A percentile compares a stretch with the other conserved stretches of the same genome.
phyloP scores from a whole-genome alignment of 2,329 filamentous ascomycete species.

The Fusarium nodosum region DNA sequence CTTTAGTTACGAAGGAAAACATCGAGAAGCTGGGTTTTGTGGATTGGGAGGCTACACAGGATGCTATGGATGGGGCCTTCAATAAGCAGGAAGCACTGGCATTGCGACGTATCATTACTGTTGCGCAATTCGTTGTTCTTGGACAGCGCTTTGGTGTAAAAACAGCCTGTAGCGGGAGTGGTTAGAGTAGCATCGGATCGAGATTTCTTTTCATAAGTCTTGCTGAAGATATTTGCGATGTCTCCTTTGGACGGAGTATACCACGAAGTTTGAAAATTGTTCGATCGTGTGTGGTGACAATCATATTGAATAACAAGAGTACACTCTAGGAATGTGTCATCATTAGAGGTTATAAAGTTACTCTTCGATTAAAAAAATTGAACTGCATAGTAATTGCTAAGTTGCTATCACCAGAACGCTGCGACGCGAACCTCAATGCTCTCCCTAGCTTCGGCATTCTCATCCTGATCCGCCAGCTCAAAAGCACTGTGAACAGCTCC shows the following conservation, averaged over 20 bases:
- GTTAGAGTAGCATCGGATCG: accelerated
- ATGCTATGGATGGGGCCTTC: background rate
- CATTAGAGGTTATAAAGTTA: background rate
- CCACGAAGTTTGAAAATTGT: too few relatives aligned
- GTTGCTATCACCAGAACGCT: background rate
- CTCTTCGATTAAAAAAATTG: too few relatives aligned
- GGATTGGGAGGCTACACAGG: conserved; percentile 6
- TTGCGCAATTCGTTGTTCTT: conserved; percentile 11
- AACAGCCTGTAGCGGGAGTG: background rate
- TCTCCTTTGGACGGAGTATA: too few relatives aligned
- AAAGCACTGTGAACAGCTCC: conserved; percentile 19
- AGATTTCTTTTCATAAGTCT: background rate
- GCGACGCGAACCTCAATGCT: conserved; percentile 16
- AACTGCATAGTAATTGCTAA: too few relatives aligned
- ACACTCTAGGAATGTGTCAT: background rate
- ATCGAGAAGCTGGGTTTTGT: conserved; percentile 5
- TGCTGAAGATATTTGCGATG: too few relatives aligned
- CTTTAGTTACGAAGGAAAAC: background rate
- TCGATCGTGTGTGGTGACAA: too few relatives aligned
- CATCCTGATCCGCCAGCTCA: conserved; percentile 5
- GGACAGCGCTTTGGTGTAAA: conserved; percentile 10
- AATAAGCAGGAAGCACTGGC: conserved; percentile 3
- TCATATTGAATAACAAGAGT: background rate
- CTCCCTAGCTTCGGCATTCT: background rate
- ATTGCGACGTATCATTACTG: conserved; percentile 5